Conservation (phyloP, 2,329 filamentous ascomycete genomes). For the Aspergillus ochraceoroseus region DNA sequence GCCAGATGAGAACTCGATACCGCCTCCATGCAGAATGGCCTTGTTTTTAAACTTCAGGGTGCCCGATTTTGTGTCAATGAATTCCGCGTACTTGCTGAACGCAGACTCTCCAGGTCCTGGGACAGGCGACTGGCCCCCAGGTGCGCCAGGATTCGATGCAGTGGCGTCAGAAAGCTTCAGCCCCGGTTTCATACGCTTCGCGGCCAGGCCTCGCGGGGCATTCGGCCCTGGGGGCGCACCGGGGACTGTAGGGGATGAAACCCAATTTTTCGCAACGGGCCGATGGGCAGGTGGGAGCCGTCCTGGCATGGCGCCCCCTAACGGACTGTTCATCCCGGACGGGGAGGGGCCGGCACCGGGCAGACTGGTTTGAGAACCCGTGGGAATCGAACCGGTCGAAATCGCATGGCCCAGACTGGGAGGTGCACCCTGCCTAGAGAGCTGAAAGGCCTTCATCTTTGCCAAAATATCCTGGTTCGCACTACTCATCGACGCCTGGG, state of each 20-base stretch:
- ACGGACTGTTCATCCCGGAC: slow-evolving; percentile 22
- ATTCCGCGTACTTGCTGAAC: slow-evolving; percentile 69
- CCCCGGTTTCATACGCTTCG: slow-evolving; percentile 46
- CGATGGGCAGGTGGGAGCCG: slow-evolving; percentile 26
- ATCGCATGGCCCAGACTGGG: slow-evolving; percentile 29
- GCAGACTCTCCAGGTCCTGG: slow-evolving; percentile 40
- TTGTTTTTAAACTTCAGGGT: slow-evolving; percentile 91
- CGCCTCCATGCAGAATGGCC: slow-evolving; percentile 79
- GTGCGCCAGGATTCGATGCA: slow-evolving; percentile 43
- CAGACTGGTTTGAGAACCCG: slow-evolving; percentile 8
- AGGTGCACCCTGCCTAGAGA: slow-evolving; percentile 59
- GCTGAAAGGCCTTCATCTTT: slow-evolving; percentile 65
- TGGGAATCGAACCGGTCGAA: slow-evolving; percentile 36
- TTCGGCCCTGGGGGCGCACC: slow-evolving; percentile 34
- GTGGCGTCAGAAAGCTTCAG: slow-evolving; percentile 49
- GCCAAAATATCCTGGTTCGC: slow-evolving; percentile 59
- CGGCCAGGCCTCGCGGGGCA: slow-evolving; percentile 43
- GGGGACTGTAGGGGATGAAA: slow-evolving; percentile 26
- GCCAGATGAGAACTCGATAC: slow-evolving; percentile 88
- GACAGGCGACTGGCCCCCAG: slow-evolving; percentile 38
- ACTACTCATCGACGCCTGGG: slow-evolving; percentile 33
- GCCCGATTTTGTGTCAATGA: slow-evolving; percentile 85
- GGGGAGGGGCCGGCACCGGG: slow-evolving; percentile 11
- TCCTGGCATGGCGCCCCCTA: slow-evolving; percentile 33
- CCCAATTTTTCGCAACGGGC: slow-evolving; percentile 34